phyloP scores from a whole-genome alignment of 345 rosid species.

The Streptanthus diversifolius region DNA sequence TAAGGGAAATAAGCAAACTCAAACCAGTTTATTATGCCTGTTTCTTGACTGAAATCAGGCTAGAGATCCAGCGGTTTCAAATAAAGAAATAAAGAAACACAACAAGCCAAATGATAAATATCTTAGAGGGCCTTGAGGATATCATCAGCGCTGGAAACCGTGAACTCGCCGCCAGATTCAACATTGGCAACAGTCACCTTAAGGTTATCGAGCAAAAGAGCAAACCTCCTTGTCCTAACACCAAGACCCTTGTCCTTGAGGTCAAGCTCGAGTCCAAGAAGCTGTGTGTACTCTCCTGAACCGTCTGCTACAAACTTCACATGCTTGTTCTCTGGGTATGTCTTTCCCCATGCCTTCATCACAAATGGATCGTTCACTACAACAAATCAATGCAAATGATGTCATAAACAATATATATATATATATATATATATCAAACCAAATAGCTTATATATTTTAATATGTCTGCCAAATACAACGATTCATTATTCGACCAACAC shows the following conservation, averaged over 20 bases:
- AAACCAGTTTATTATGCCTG: constrained; percentile 5
- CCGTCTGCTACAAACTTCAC: constrained; percentile 95
- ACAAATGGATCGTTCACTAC: constrained; percentile 95
- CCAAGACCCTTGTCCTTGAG: constrained; percentile 83
- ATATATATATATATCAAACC: too few relatives aligned
- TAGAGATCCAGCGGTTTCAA: neutral
- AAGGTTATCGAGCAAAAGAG: constrained; percentile 81
- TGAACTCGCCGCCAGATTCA: constrained; percentile 89
- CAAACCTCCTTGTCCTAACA: constrained; percentile 78
- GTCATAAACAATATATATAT: too few relatives aligned
- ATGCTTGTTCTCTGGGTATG: constrained; percentile 85
- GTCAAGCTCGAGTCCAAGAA: constrained; percentile 94
- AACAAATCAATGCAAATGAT: too few relatives aligned
- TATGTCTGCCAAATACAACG: too few relatives aligned
- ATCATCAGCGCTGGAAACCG: constrained; percentile 81
- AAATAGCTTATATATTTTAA: too few relatives aligned
- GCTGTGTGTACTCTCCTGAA: constrained; percentile 73
- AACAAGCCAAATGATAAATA: too few relatives aligned
- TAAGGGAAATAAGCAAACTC: too few relatives aligned
- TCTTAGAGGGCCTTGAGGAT: constrained; percentile 68
- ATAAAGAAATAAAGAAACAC: too few relatives aligned
- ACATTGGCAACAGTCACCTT: constrained; percentile 87
- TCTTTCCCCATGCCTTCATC: constrained; percentile 97
- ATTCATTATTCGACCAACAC: too few relatives aligned
- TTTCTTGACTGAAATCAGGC: neutral